Evolutionary conservation across 495 filamentous ascomycete species (phyloP).

Genomic region (Entonaema liquescens): DNA sequence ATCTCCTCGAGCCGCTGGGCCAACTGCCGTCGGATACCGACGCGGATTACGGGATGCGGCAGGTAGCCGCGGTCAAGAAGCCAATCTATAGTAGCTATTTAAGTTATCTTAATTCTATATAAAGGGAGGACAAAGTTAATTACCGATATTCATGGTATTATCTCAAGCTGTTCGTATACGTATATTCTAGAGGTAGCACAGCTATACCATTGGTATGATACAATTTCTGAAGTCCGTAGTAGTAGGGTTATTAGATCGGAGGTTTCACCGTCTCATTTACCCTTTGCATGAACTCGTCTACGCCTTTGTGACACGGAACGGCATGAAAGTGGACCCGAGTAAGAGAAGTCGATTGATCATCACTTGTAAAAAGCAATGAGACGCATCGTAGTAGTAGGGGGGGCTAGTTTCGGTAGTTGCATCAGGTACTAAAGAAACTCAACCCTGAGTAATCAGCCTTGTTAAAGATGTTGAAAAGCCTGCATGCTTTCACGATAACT

Average conservation of each 20-base stretch:
- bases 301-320: constrained; percentile 20
- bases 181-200: background rate
- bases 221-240: background rate
- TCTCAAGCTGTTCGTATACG: background rate
- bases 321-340: constrained; percentile 6
- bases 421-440: too few relatives aligned
- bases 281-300: constrained; percentile 20
- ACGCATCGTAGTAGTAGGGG: background rate
- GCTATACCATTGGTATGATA: background rate
- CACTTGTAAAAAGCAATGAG: constrained; percentile 12
- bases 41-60: constrained; percentile 64
- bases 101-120: background rate
- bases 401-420: background rate
- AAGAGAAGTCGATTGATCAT: constrained; percentile 18
- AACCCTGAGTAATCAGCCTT: too few relatives aligned
- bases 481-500: too few relatives aligned
- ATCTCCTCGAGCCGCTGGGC: constrained; percentile 60
- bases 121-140: background rate
- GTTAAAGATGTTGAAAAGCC: too few relatives aligned
- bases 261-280: constrained; percentile 22
- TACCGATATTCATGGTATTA: constrained; percentile 30
- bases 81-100: constrained; percentile 49
- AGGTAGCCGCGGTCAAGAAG: constrained; percentile 67
- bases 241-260: background rate
- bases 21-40: constrained; percentile 65